phyloP scores from a whole-genome alignment of 2,329 filamentous ascomycete species.

The Talaromyces sp. region DNA sequence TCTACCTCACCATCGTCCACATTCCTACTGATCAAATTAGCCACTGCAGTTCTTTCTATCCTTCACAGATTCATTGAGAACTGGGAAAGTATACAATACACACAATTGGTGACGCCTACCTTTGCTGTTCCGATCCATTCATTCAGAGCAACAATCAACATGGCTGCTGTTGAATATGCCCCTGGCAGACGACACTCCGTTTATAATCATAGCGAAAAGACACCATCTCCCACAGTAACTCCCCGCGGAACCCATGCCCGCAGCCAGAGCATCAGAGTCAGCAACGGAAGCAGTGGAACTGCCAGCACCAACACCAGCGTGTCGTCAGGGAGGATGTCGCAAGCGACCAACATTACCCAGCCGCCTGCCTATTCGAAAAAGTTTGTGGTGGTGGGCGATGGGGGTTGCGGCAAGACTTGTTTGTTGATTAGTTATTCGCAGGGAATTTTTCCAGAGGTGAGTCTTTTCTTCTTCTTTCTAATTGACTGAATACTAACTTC shows the following conservation, averaged over 20 bases:
- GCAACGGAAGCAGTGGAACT: constrained; percentile 56
- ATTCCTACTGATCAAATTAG: background rate
- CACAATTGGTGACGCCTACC: background rate
- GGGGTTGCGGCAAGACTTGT: constrained; percentile 97
- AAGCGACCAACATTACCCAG: constrained; percentile 80
- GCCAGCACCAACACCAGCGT: constrained; percentile 81
- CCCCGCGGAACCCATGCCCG: constrained; percentile 46
- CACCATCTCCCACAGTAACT: constrained; percentile 37
- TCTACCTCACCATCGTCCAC: background rate
- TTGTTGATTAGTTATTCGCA: constrained; percentile 97
- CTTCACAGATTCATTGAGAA: background rate
- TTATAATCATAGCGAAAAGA: constrained; percentile 19
- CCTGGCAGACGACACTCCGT: constrained; percentile 56
- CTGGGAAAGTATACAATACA: background rate
- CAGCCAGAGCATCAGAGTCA: constrained; percentile 61
- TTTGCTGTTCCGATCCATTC: background rate
- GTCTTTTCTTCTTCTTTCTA: constrained; percentile 20
- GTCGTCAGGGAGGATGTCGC: constrained; percentile 66
- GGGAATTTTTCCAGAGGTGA: constrained; percentile 96
- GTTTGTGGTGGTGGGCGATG: constrained; percentile 96
- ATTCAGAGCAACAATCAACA: background rate
- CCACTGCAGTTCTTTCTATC: background rate
- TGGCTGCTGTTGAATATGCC: constrained; percentile 36
- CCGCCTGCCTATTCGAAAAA: constrained; percentile 96
- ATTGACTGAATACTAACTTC: background rate